Evolutionary conservation across 176 grass and related monocot genomes (phyloP).

Genomic region (Bonia amplexicaulis): DNA sequence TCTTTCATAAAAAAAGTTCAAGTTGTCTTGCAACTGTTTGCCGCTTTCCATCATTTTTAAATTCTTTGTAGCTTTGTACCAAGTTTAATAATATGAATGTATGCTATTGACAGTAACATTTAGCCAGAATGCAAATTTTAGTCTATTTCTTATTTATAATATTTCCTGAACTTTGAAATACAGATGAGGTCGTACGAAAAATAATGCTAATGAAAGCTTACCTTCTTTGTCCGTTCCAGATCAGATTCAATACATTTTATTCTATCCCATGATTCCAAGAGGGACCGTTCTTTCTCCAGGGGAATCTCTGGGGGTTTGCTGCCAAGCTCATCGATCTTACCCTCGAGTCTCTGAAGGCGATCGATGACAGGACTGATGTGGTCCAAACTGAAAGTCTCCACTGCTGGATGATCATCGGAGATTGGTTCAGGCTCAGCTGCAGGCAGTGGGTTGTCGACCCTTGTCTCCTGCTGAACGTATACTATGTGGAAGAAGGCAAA

Average conservation of each 20-base stretch:
- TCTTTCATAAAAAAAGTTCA: not conserved
- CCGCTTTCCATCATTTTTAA: not conserved
- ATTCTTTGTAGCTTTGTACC: not conserved
- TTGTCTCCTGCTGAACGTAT: conserved; percentile 21
- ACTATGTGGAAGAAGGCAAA: conserved; percentile 49
- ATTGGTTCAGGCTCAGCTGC: conserved; percentile 30
- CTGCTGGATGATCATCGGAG: conserved; percentile 36
- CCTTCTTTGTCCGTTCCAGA: conserved; percentile 78
- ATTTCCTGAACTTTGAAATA: not conserved
- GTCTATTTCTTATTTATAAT: not conserved
- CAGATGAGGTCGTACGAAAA: not conserved
- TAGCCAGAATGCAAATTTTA: not conserved
- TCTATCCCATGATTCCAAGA: conserved; percentile 76
- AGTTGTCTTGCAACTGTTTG: not conserved
- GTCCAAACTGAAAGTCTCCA: conserved; percentile 42
- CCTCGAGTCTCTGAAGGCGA: conserved; percentile 70
- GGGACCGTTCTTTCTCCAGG: conserved; percentile 54
- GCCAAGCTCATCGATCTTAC: conserved; percentile 56
- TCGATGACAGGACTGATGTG: conserved; percentile 52
- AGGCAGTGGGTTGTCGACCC: conserved; percentile 4
- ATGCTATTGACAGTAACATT: not conserved
- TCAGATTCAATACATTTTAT: conserved; percentile 81
- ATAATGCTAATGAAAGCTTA: conserved; percentile 22
- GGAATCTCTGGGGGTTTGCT: conserved; percentile 66
- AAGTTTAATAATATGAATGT: not conserved